These are phyloP conservation scores for Solanum gandarillasii DNA, from an alignment of 257 asterid genomes.

Conservation along the genomic window DNA sequence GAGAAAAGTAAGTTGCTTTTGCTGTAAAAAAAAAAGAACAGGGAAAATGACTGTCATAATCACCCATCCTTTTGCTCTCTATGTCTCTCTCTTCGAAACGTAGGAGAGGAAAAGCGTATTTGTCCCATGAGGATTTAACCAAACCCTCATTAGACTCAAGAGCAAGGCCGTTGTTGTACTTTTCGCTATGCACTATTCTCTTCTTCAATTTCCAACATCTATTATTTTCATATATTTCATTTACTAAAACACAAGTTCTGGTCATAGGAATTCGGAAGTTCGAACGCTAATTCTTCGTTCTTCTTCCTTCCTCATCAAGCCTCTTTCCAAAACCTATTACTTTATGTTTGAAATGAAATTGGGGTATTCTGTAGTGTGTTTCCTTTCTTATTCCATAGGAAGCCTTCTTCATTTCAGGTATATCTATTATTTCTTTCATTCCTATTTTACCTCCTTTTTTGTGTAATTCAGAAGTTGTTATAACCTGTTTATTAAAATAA, in stretches of 20 bases:
- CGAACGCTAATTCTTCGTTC: background rate
- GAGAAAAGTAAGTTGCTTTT: background rate
- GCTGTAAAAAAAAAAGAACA: constrained; percentile 1
- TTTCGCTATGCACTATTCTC: constrained; percentile 1
- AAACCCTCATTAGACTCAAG: background rate
- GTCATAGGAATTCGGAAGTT: background rate
- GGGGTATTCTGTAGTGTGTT: background rate
- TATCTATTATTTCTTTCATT: background rate
- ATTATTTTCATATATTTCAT: background rate
- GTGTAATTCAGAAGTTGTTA: background rate
- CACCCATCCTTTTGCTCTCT: constrained; percentile 23
- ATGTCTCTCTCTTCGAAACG: constrained; percentile 21
- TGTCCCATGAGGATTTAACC: background rate
- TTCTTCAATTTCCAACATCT: background rate
- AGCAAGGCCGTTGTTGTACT: background rate
- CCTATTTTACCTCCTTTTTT: background rate
- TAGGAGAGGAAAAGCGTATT: constrained; percentile 34
- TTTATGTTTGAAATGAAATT: background rate
- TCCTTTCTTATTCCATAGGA: constrained; percentile 1
- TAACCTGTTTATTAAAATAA: background rate
- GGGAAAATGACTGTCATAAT: background rate
- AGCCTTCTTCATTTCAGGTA: background rate
- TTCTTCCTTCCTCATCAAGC: background rate
- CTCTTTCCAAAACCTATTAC: background rate
- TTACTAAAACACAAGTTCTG: background rate